phyloP scores from a whole-genome alignment of 2,329 filamentous ascomycete species.

The Sclerotinia nivalis region DNA sequence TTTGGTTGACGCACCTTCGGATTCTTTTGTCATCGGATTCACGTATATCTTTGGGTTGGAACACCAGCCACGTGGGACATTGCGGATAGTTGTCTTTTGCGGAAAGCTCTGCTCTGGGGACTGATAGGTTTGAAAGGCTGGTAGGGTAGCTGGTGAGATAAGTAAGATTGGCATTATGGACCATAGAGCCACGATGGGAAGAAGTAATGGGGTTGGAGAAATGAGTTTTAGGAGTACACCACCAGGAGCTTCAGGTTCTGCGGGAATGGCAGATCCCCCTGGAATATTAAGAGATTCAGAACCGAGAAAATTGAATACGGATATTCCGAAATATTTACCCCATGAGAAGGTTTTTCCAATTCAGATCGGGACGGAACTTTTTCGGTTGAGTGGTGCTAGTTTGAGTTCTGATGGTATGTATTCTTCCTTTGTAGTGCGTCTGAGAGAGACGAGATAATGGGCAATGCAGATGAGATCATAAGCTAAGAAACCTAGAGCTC shows the following conservation, averaged over 20 bases:
- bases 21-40: not conserved
- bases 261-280: slow-evolving; percentile 25
- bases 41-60: not conserved
- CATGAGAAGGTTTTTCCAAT: slow-evolving; percentile 61
- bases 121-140: not conserved
- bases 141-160: not conserved
- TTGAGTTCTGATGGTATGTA: slow-evolving; percentile 70
- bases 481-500: slow-evolving; percentile 66
- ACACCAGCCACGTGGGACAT: not conserved
- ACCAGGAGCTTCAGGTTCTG: not conserved
- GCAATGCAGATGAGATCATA: not conserved
- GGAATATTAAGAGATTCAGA: slow-evolving; percentile 31
- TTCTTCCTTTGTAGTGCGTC: not conserved
- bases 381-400: slow-evolving; percentile 67
- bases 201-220: not conserved
- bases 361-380: slow-evolving; percentile 69
- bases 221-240: not conserved
- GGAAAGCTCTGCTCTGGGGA: not conserved
- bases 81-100: not conserved
- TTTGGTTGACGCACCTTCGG: not conserved
- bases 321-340: slow-evolving; percentile 43
- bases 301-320: slow-evolving; percentile 35
- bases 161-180: not conserved
- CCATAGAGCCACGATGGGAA: not conserved
- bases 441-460: not conserved